Evolutionary conservation across 768 basidiomycete genomes (phyloP).

Genomic region (Tricholoma hemisulphureum): DNA sequence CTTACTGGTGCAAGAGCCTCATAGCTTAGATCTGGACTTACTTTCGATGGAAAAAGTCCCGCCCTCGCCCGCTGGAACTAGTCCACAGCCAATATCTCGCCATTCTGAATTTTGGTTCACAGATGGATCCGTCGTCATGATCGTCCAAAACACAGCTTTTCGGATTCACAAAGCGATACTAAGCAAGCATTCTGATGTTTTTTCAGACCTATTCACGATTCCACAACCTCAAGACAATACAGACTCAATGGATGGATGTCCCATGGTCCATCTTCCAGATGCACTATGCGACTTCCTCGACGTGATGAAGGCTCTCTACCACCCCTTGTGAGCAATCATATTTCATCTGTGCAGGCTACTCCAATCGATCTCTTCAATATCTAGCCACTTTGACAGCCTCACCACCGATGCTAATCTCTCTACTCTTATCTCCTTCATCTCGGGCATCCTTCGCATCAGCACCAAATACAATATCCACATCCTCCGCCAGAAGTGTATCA

Average conservation of each 20-base stretch:
- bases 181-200: slow-evolving; percentile 40
- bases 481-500: slow-evolving; percentile 38
- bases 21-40: too few species aligned
- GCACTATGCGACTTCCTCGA: slow-evolving; percentile 36
- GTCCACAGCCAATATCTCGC: not conserved
- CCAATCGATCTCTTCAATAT: slow-evolving; percentile 1
- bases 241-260: slow-evolving; percentile 37
- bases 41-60: too few species aligned
- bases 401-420: slow-evolving; percentile 30
- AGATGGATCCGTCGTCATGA: slow-evolving; percentile 40
- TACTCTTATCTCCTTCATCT: slow-evolving; percentile 38
- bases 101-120: slow-evolving; percentile 35
- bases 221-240: slow-evolving; percentile 32
- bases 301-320: slow-evolving; percentile 36
- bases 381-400: slow-evolving; percentile 40
- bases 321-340: slow-evolving; percentile 18
- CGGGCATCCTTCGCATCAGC: slow-evolving; percentile 42
- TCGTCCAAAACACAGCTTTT: slow-evolving; percentile 32
- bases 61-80: not conserved
- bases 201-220: slow-evolving; percentile 35
- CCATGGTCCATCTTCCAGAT: slow-evolving; percentile 32
- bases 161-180: slow-evolving; percentile 42
- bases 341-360: not conserved
- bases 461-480: slow-evolving; percentile 42
- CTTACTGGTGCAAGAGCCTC: too few species aligned